Conservation (phyloP, 2,329 filamentous ascomycete genomes). For the Aschersonia sp. region DNA sequence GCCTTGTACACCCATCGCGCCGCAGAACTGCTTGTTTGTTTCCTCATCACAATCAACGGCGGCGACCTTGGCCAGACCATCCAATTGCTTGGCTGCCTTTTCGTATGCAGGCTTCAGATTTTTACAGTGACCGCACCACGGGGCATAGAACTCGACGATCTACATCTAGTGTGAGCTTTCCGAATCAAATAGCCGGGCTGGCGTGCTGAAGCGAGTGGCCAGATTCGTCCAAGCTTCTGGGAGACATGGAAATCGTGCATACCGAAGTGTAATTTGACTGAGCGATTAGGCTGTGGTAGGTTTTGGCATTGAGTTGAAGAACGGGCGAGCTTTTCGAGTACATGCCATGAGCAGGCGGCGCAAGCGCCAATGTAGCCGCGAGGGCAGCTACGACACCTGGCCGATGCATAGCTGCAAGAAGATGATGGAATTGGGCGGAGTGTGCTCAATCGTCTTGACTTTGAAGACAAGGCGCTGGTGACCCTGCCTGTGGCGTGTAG, state of each 20-base stretch:
- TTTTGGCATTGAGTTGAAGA: slow-evolving; percentile 63
- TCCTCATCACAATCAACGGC: slow-evolving; percentile 94
- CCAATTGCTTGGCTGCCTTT: slow-evolving; percentile 76
- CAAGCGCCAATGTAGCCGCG: slow-evolving; percentile 45
- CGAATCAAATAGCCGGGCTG: neutral
- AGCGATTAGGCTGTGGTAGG: slow-evolving; percentile 69
- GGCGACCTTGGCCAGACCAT: slow-evolving; percentile 87
- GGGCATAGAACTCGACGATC: slow-evolving; percentile 80
- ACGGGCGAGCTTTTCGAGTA: slow-evolving; percentile 84
- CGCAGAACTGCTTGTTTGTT: slow-evolving; percentile 76
- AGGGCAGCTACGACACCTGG: slow-evolving; percentile 29
- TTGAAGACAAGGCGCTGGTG: no score
- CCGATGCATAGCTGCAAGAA: slow-evolving; percentile 31
- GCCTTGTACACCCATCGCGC: slow-evolving; percentile 73
- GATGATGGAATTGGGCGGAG: neutral
- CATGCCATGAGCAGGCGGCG: slow-evolving; percentile 54
- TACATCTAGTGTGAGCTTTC: slow-evolving; percentile 11
- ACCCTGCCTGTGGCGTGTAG: no score
- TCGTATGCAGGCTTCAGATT: slow-evolving; percentile 93
- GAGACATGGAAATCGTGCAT: slow-evolving; percentile 18
- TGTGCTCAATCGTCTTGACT: no score
- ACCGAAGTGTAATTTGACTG: slow-evolving; percentile 88
- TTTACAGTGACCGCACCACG: slow-evolving; percentile 95
- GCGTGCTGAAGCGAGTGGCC: neutral
- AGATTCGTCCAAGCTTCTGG: neutral